Percentiles rank a stretch among this genome's conserved stretches.
phyloP scores from a whole-genome alignment of 768 basidiomycete genomes.

The Multifurca ochricompacta region DNA sequence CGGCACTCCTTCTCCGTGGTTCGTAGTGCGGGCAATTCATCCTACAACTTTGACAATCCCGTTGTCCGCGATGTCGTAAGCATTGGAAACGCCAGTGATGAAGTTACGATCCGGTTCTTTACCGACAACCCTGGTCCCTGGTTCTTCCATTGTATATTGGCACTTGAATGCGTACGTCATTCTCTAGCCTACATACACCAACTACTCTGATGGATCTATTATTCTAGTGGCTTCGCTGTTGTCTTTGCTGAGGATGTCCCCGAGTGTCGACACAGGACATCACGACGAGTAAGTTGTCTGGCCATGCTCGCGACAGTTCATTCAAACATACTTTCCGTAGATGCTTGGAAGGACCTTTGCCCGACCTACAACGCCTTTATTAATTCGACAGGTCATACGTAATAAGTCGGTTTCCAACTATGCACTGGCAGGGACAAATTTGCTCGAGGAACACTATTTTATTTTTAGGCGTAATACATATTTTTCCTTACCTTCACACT shows the following conservation, averaged over 20 bases:
- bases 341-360: conserved; percentile 1
- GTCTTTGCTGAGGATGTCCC: conserved; percentile 15
- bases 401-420: too few relatives aligned
- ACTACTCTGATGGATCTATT: neutral
- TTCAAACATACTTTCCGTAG: neutral
- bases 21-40: conserved; percentile 17
- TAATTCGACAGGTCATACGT: neutral
- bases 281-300: neutral
- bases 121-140: conserved; percentile 23
- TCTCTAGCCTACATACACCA: neutral
- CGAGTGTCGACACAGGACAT: neutral
- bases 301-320: neutral
- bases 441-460: neutral
- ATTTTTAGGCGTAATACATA: too few relatives aligned
- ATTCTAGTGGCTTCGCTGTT: conserved; percentile 7
- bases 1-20: conserved; percentile 21
- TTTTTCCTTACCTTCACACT: too few relatives aligned
- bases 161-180: conserved; percentile 15
- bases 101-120: conserved; percentile 24
- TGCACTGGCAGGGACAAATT: neutral
- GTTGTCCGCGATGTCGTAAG: conserved; percentile 18
- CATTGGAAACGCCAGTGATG: conserved; percentile 2
- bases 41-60: conserved; percentile 20
- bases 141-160: conserved; percentile 12
- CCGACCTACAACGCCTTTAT: neutral